Base-by-base conservation (phyloP, 139 green algal genomes). In the Pycnococcus provasolii region DNA sequence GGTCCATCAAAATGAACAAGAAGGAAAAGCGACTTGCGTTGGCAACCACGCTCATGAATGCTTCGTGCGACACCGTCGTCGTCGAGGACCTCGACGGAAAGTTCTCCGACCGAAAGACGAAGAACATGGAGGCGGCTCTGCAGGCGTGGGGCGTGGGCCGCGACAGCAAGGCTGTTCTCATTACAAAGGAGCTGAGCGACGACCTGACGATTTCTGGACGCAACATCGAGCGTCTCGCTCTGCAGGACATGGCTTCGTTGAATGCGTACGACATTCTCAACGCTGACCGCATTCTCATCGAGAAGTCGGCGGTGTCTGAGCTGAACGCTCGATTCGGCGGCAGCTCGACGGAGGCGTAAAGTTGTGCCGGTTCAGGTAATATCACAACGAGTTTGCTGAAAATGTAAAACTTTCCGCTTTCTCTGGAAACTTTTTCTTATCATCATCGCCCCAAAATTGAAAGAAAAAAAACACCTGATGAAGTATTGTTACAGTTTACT, bases 1-100 rank as follows among this genome's bases (percentile, higher is more conserved):
- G 89, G 89, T 85, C 65, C 51, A 90, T 96, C 78, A 91, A 86
- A 68, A 98, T 99, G 88, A 99, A 99, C 88, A 95, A 94, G 80
- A 97, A 97, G 85, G 94, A 99, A 84, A 81, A 83, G 42, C 84
- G 86, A 40, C 76, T 99, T 40, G 93, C 92, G 1, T 69, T 96
- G 58, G 85, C 85, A 42, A 97, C 94, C 45, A 90, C 93, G 6
- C 73, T 99, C 59, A 88, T 96, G 75, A 89, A 67, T 62, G 93
- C 94, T 2, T 84, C 87, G 3, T 64, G 26, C 6, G 85, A 90
- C 73, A 89, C 91, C 67, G 79, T 90, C n/a, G 89, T 97, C 1
- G 79, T 95, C 0, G 88, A 94, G 8, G 72, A 84, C 62, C 55
- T 89, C 45, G 57, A 73, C 44, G 83, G 77, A 26, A 66, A 67